Evolutionary conservation across 306 rosid species (phyloP).

Genomic region (Quercus dentata): DNA sequence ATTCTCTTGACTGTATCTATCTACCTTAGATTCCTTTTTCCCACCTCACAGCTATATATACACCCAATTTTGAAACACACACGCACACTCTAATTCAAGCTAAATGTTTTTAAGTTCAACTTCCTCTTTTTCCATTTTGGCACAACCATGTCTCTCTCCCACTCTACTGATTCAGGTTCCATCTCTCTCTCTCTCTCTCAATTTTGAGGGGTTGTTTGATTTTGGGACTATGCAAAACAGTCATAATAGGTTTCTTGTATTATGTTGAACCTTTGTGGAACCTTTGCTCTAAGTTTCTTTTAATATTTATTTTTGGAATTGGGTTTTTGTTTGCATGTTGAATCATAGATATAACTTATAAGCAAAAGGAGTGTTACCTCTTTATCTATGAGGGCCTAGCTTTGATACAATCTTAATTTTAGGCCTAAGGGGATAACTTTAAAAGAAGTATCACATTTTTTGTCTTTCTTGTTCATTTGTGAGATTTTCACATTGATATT

Average conservation of each 20-base stretch:
- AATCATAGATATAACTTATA: neutral
- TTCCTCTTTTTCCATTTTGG: neutral
- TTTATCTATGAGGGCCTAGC: too few relatives aligned
- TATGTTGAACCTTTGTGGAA: neutral
- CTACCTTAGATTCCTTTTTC: too few relatives aligned
- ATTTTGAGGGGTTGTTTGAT: neutral
- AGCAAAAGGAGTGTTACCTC: neutral
- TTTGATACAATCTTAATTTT: too few relatives aligned
- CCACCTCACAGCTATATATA: too few relatives aligned
- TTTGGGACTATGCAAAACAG: neutral
- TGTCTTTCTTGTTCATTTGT: too few relatives aligned
- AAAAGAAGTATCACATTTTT: too few relatives aligned
- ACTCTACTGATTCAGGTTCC: conserved; percentile 19
- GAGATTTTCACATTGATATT: too few relatives aligned
- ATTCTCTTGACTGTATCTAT: too few relatives aligned
- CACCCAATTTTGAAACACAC: too few relatives aligned
- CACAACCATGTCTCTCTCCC: conserved; percentile 13
- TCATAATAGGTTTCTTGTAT: conserved; percentile 3
- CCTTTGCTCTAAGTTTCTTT: neutral
- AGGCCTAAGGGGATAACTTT: too few relatives aligned
- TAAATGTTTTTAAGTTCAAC: neutral
- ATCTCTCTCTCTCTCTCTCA: conserved; percentile 4
- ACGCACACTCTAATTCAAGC: too few relatives aligned
- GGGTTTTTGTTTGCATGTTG: neutral
- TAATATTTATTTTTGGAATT: neutral